These are phyloP conservation scores for Thraustotheca clavata DNA, from an alignment of 352 stramenopile species.

Conservation along the genomic window DNA sequence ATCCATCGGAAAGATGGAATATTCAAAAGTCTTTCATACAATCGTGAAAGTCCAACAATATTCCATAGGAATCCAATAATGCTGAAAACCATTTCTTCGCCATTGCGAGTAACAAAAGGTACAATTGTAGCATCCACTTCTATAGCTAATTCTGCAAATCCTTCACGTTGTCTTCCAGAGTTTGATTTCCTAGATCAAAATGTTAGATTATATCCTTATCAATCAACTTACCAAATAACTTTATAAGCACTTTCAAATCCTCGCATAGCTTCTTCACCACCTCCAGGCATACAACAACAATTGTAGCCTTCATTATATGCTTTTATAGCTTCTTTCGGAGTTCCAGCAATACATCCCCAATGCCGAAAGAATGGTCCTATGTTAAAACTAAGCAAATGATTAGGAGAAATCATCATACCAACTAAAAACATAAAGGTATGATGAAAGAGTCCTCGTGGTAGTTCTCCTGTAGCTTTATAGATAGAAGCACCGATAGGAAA, in stretches of 20 bases:
- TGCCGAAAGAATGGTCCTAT: not conserved
- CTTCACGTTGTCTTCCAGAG: not conserved
- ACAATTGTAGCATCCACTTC: not conserved
- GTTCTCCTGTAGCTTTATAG: not conserved
- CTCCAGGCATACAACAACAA: not conserved
- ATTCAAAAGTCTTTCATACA: not conserved
- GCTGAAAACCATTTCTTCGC: slow-evolving; percentile 2
- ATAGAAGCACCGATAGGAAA: not conserved
- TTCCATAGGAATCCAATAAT: not conserved
- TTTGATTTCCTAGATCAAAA: not conserved
- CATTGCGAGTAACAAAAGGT: not conserved
- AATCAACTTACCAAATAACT: not conserved
- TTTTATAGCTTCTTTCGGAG: not conserved
- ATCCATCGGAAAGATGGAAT: not conserved
- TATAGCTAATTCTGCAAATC: not conserved
- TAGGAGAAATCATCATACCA: too few species aligned
- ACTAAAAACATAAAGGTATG: not conserved
- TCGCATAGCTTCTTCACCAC: not conserved
- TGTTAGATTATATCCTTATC: too few species aligned
- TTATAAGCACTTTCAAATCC: slow-evolving; percentile 4
- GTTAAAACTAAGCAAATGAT: too few species aligned
- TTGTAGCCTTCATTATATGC: not conserved
- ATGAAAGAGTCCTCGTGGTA: not conserved
- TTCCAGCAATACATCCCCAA: not conserved
- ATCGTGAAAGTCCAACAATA: not conserved